A percentile compares a stretch with the other conserved stretches of the same genome.
These are phyloP conservation scores for Prunus yedoensis DNA, from an alignment of 331 rosid genomes.

Conservation along the genomic window DNA sequence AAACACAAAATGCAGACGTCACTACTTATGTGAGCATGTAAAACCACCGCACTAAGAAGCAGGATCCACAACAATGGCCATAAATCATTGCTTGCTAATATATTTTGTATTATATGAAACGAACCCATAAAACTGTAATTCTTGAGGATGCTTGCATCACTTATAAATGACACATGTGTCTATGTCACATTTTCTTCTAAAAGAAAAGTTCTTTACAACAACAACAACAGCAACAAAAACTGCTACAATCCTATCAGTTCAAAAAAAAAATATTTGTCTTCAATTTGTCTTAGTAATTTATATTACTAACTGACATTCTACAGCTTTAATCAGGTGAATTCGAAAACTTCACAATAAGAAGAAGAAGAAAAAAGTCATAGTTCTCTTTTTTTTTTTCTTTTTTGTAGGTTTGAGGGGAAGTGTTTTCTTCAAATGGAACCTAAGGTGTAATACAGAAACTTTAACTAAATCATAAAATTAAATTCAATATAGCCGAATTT, in stretches of 20 bases:
- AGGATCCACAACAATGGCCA: neutral
- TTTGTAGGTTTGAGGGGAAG: neutral
- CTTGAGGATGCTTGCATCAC: too few species aligned
- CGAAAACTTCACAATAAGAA: neutral
- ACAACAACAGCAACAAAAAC: neutral
- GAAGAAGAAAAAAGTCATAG: too few species aligned
- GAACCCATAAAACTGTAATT: too few species aligned
- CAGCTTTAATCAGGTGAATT: neutral
- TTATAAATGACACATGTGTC: neutral
- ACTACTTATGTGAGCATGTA: neutral
- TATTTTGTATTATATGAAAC: too few species aligned
- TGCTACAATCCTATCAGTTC: neutral
- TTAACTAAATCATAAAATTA: too few species aligned
- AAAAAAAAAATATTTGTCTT: neutral
- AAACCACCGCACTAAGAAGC: neutral
- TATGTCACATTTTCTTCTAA: neutral
- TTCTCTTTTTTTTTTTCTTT: too few species aligned
- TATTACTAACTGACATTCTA: neutral
- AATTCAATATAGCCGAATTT: too few species aligned
- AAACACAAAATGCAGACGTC: neutral
- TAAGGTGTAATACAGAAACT: too few species aligned
- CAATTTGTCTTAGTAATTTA: neutral
- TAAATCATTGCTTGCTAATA: neutral
- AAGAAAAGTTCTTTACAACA: neutral
- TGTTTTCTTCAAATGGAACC: too few species aligned